Conservation (phyloP, 1,284 basidiomycete species). For the Sporisorium iseilematis-ciliati region DNA sequence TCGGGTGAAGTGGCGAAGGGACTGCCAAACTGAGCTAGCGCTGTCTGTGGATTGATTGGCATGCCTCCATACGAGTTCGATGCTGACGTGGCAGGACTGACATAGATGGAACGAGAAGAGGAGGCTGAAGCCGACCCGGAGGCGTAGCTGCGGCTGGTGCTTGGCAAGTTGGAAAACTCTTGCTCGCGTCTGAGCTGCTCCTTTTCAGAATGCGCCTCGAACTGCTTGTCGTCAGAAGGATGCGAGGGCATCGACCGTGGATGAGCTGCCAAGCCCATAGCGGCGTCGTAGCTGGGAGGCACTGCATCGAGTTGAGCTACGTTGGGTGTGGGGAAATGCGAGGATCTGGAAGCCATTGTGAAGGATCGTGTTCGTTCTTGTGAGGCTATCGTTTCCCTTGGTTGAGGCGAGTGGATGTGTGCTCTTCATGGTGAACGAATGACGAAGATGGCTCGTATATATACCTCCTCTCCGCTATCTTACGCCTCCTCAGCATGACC, state of each 20-base stretch:
- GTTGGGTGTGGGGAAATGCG: not conserved
- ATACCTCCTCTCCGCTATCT: not conserved
- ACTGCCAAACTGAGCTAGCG: conserved; percentile 16
- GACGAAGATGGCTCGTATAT: not conserved
- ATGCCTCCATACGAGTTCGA: not conserved
- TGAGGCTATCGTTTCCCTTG: not conserved
- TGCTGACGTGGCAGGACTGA: not conserved
- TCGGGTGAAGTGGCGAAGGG: conserved; percentile 16
- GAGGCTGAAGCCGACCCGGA: not conserved
- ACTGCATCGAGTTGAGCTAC: not conserved
- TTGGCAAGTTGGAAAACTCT: conserved; percentile 6
- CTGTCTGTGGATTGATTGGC: conserved; percentile 9
- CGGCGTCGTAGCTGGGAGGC: conserved; percentile 20
- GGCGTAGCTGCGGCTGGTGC: conserved; percentile 2
- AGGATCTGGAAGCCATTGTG: conserved; percentile 5
- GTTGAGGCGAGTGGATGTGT: not conserved
- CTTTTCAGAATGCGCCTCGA: conserved; percentile 5
- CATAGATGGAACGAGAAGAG: not conserved
- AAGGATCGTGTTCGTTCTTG: not conserved
- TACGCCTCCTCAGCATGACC: not conserved
- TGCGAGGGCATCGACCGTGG: not conserved
- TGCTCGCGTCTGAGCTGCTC: conserved; percentile 10
- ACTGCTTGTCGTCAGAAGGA: conserved; percentile 6
- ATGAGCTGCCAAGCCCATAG: not conserved
- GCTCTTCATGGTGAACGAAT: too few species aligned